Conservation (phyloP, 2,329 filamentous ascomycete genomes). For the Diaporthe velutina region DNA sequence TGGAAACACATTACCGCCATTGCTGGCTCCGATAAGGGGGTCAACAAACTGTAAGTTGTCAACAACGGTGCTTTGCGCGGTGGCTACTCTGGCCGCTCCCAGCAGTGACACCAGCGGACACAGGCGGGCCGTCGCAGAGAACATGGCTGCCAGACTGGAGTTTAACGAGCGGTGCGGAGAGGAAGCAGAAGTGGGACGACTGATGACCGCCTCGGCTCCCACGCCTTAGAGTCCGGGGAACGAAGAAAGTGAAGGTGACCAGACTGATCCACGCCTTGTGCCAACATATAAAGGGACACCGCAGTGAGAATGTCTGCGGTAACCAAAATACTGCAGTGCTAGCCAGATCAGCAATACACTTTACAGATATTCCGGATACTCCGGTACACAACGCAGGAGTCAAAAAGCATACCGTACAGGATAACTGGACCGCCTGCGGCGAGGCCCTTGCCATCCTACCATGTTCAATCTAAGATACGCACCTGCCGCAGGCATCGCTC, state of each 20-base stretch:
- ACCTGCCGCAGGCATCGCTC: neutral
- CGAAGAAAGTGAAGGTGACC: neutral
- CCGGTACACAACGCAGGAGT: neutral
- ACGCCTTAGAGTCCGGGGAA: neutral
- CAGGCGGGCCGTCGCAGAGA: neutral
- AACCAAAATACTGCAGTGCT: neutral
- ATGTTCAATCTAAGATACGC: neutral
- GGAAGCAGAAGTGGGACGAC: neutral
- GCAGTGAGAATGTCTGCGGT: neutral
- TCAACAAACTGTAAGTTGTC: conserved; percentile 45
- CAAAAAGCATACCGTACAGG: neutral
- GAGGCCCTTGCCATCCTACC: neutral
- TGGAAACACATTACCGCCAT: conserved; percentile 58
- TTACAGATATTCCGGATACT: neutral
- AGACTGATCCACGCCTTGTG: too few relatives aligned
- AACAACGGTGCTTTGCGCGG: conserved; percentile 16
- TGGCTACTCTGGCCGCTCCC: neutral
- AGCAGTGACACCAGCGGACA: neutral
- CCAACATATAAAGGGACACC: neutral
- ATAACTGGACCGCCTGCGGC: neutral
- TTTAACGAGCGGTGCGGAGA: neutral
- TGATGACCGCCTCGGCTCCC: neutral
- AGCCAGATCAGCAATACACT: neutral
- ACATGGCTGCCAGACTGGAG: neutral
- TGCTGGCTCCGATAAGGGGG: conserved; percentile 57